Evolutionary conservation across 768 basidiomycete species (phyloP), one percentile per base, ranked within the genome.

Genomic region (Termitomyces sp.): DNA sequence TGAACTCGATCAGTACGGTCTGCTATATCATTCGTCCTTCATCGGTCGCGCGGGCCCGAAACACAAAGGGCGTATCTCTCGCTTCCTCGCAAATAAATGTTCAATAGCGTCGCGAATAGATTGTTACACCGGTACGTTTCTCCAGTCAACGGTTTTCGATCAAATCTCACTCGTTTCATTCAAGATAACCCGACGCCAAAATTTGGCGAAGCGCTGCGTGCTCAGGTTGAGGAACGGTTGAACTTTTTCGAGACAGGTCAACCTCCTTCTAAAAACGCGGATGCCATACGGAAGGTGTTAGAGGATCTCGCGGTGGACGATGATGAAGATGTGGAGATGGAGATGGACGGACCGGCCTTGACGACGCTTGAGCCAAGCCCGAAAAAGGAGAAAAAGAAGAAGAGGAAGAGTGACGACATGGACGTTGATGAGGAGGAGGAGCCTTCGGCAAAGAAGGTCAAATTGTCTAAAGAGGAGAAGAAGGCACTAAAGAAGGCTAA

Each of bases 1-100:
- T 54, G n/a, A 57, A 31, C 3, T 49, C 6, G 41, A 18, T 30
- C 70, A 98, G 92, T 98, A 98, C 68, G 96, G 96, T 68, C 83
- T 98, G n/a, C 81, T 98, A 64, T 98, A 95, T 73, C 95, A 98
- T 75, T 95, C 95, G 20, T 81, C 94, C 1, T 98, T 97, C 78
- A 98, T 98, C 70, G 95, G 94, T 12, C 91, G 95, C 46, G 96
- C 96, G 5, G 92, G 88, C 18, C 82, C 93, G 45, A 96, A 95
- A 74, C 86, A 91, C 81, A 98, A 98, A 79, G 96, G 96, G 11
- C 89, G 96, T 57, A 98, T 98, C 69, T 97, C 95, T 4, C 88
- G 96, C n/a, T 98, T 98, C 84, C 80, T 98, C 8, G 96, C 96
- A 41, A 98, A 98, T 82, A 98, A 98, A 75, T 95, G 93, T 69